Base-by-base conservation (phyloP, 805 yeast genomes). In the Yamadazyma nakazawae region DNA sequence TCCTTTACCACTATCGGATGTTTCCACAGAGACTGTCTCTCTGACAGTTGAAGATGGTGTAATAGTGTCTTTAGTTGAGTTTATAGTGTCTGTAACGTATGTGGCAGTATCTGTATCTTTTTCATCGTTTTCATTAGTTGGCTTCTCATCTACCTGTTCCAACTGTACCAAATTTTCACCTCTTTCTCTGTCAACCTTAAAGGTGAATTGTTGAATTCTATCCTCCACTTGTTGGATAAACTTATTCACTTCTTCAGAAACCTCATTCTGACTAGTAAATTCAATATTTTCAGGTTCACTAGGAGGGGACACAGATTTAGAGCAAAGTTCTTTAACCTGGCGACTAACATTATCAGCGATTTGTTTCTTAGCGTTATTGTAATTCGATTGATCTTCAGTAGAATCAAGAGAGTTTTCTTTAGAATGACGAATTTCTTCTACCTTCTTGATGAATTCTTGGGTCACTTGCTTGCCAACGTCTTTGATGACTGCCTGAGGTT, bases 391-490 rank as follows among this genome's bases (percentile, higher is more conserved):
- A 38, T 47, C 47, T 34, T 49, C 53, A 10, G 56, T 44, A 5
- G 52, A 41, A 19, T 54, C 59, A 18, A 59, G 43, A 2, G 61
- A 57, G 10, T 41, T 34, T 3, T 47, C 45, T 21, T 51, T 46
- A 0, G 54, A 52, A 44, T 59, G 61, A 25, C 58, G 61, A 42
- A 64, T 63, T 43, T 66, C 70, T 28, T 64, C 61, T 16, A 65
- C 68, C 46, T 66, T 65, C 28, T 57, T 59, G 26, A 63, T 53
- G 40, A 66, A 63, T 45, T 65, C 66, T 43, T 64, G 55, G 11
- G 67, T 62, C 26, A 66, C 63, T 45, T 64, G 62, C 16, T 65
- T 58, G 2, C 70, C 70, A n/a, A 65, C 63, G 42, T 60, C 63
- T 37, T 64, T 64, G 30, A 66, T 63, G 7, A 62, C 53, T 13